Percentiles rank a stretch among this genome's conserved stretches.
These are phyloP conservation scores for Amyloporia xantha DNA, from an alignment of 768 basidiomycete genomes.

Conservation along the genomic window DNA sequence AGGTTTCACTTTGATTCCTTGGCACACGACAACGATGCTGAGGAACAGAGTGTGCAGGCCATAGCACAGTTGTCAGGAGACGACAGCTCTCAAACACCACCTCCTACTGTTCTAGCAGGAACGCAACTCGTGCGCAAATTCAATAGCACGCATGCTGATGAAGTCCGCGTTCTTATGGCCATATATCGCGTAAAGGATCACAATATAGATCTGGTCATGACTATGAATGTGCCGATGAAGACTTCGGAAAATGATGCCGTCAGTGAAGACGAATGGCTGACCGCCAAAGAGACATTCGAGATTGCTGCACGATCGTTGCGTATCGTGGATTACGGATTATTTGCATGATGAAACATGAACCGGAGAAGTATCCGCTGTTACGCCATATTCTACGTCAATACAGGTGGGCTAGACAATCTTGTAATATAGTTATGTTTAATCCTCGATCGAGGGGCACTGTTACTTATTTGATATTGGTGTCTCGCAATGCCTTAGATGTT, in stretches of 20 bases:
- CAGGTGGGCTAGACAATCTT: no score
- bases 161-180: conserved; percentile 71
- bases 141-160: conserved; percentile 51
- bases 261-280: conserved; percentile 16
- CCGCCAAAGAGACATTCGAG: conserved; percentile 9
- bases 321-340: conserved; percentile 16
- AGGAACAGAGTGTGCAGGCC: conserved; percentile 37
- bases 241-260: conserved; percentile 41
- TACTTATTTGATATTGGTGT: no score
- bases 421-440: no score
- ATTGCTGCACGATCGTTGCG: conserved; percentile 15
- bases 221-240: conserved; percentile 69
- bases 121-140: conserved; percentile 74
- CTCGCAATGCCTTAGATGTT: no score
- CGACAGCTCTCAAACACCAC: conserved; percentile 36
- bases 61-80: conserved; percentile 39
- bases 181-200: conserved; percentile 73
- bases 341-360: conserved; percentile 11
- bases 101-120: conserved; percentile 59
- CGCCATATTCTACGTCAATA: no score
- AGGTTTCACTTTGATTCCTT: conserved; percentile 91
- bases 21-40: conserved; percentile 85
- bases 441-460: no score
- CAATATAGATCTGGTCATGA: conserved; percentile 75
- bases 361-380: no score